Evolutionary conservation across 208 protist genomes (phyloP).

Genomic region (Leptomonas seymouri): DNA sequence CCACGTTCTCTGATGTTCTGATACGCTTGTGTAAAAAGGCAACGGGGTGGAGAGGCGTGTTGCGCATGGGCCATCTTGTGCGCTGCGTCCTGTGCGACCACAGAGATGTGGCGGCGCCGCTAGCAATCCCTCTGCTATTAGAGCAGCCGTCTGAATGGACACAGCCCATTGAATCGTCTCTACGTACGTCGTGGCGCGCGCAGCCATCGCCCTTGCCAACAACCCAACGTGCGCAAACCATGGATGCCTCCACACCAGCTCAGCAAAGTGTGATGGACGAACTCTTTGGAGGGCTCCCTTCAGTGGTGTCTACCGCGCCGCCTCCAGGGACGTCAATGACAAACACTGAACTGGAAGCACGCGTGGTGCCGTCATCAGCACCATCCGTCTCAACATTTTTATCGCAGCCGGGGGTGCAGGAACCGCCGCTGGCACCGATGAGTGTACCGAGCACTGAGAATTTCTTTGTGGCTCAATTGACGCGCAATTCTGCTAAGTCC

Average conservation of each 20-base stretch:
- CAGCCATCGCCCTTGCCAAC: constrained; percentile 3
- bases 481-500: not conserved
- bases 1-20: not conserved
- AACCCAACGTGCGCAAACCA: not conserved
- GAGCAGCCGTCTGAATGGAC: constrained; percentile 27
- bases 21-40: not conserved
- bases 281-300: constrained; percentile 22
- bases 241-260: constrained; percentile 11
- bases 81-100: constrained; percentile 19
- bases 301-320: not conserved
- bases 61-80: constrained; percentile 18
- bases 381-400: not conserved
- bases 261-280: constrained; percentile 19
- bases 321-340: no score
- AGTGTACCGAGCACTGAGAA: not conserved
- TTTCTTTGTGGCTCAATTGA: constrained; percentile 1
- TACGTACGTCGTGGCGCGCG: not conserved
- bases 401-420: not conserved
- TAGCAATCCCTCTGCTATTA: constrained; percentile 13
- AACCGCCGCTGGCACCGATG: not conserved
- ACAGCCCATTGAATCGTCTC: not conserved
- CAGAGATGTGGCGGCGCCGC: not conserved
- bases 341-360: no score
- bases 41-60: not conserved
- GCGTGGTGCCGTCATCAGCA: no score